phyloP scores from a whole-genome alignment of 2,329 filamentous ascomycete genomes.

The Curvularia verruculosa region DNA sequence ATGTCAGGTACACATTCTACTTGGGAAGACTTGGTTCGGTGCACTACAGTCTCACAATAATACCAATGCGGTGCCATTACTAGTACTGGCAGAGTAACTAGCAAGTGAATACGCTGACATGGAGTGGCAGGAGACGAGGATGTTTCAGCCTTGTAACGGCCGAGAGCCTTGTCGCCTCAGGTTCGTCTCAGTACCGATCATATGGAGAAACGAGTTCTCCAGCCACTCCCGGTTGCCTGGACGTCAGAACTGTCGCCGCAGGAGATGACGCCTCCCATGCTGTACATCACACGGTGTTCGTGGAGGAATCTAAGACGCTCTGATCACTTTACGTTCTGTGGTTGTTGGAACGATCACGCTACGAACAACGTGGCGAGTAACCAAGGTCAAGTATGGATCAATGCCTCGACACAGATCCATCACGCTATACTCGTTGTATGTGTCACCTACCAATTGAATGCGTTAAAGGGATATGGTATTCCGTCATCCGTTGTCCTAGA shows the following conservation, averaged over 20 bases:
- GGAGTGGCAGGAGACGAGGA: not conserved
- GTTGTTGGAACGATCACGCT: constrained; percentile 6
- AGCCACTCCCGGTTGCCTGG: not conserved
- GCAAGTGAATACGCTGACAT: not conserved
- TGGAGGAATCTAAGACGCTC: not conserved
- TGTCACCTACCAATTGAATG: not conserved
- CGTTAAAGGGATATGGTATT: constrained; percentile 1
- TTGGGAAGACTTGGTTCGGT: not conserved
- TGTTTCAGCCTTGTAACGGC: constrained; percentile 23
- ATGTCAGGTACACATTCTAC: not conserved
- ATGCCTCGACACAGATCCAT: not conserved
- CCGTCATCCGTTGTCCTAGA: constrained; percentile 9
- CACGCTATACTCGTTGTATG: constrained; percentile 1
- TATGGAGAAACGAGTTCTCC: constrained; percentile 2
- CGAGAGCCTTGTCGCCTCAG: constrained; percentile 19
- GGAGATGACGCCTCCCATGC: not conserved
- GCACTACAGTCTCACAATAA: not conserved
- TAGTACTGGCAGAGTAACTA: no score
- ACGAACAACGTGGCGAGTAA: constrained; percentile 7
- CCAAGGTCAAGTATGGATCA: not conserved
- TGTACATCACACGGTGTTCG: constrained; percentile 9
- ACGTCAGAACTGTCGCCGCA: constrained; percentile 8
- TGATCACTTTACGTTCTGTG: constrained; percentile 3
- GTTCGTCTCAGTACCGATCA: constrained; percentile 20
- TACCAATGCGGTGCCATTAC: not conserved